phyloP scores from a whole-genome alignment of 2,329 filamentous ascomycete species.

The Fusarium euwallaceae region DNA sequence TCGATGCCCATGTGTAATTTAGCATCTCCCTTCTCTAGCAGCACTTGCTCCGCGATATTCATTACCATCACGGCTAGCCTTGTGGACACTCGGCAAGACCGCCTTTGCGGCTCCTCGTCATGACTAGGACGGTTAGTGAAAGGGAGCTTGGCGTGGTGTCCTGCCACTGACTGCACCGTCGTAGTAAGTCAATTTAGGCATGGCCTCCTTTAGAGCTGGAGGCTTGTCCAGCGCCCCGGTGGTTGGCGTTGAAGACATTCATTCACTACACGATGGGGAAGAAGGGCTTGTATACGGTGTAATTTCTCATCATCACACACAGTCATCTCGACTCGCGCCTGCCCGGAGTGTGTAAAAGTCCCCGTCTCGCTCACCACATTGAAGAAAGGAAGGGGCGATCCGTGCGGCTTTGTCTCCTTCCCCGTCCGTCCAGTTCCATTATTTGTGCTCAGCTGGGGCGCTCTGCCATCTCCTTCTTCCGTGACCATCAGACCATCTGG shows the following conservation, averaged over 20 bases:
- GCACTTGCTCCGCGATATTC: slow-evolving; percentile 32
- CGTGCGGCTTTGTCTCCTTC: slow-evolving; percentile 20
- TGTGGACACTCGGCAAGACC: slow-evolving; percentile 33
- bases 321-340: neutral
- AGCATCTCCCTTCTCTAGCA: slow-evolving; percentile 13
- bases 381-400: slow-evolving; percentile 16
- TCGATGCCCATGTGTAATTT: slow-evolving; percentile 14
- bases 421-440: neutral
- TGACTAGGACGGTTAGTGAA: slow-evolving; percentile 15
- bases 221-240: slow-evolving; percentile 4
- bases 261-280: neutral
- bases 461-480: neutral
- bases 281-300: slow-evolving; percentile 3
- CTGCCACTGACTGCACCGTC: slow-evolving; percentile 14
- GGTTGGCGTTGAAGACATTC: neutral
- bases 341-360: neutral
- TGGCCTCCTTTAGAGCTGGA: neutral
- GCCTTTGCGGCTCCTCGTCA: slow-evolving; percentile 23
- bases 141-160: slow-evolving; percentile 8
- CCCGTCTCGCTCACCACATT: neutral
- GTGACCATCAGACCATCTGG: neutral
- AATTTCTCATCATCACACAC: neutral
- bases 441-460: neutral
- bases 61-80: slow-evolving; percentile 25
- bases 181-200: slow-evolving; percentile 4